A percentile compares a stretch with the other conserved stretches of the same genome.
Conservation (phyloP, 441 rosid species). For the Syzygium syzygioides region DNA sequence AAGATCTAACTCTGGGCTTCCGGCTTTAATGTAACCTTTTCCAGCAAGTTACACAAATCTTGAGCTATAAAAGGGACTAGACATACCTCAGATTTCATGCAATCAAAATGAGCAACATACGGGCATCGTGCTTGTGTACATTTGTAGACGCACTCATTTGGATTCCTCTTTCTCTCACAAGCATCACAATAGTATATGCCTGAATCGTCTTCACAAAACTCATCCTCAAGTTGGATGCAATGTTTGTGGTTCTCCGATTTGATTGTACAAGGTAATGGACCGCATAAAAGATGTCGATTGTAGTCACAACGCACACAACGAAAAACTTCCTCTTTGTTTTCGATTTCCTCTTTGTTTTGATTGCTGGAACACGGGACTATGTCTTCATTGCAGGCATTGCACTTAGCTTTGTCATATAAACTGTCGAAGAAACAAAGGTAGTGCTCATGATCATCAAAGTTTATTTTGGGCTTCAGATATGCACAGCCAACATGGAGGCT, state of each 20-base stretch:
- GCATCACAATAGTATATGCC: neutral
- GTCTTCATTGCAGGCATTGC: neutral
- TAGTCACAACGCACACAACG: neutral
- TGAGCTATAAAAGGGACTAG: neutral
- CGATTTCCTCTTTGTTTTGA: neutral
- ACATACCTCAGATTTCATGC: neutral
- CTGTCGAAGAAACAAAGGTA: neutral
- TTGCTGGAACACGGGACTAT: neutral
- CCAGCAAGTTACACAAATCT: neutral
- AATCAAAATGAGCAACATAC: neutral
- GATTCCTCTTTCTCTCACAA: neutral
- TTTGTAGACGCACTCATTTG: neutral
- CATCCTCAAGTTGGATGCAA: neutral
- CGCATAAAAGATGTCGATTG: neutral
- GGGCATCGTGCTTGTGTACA: neutral
- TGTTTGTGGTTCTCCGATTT: neutral
- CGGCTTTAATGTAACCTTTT: neutral
- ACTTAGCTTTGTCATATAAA: neutral
- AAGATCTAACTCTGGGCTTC: neutral
- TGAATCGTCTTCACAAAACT: neutral
- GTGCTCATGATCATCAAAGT: neutral
- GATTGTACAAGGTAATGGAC: neutral
- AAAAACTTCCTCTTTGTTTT: too few relatives aligned
- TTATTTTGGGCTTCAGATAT: neutral
- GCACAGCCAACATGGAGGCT: neutral